Conservation (phyloP, 1,284 basidiomycete genomes). For the Vanrija humicola region DNA sequence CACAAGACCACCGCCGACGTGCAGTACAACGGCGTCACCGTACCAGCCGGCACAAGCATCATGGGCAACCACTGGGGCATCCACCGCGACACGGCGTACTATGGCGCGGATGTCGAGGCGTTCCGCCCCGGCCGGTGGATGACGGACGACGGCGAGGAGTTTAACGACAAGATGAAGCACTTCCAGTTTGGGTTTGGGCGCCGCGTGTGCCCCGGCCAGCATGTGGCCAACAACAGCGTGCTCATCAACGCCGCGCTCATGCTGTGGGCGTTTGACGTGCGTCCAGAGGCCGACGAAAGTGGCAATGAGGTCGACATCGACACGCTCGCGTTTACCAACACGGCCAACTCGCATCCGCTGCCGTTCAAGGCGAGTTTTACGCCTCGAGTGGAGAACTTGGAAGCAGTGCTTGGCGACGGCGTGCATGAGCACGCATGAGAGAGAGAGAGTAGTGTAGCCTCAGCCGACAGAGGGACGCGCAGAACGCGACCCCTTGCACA, state of each 20-base stretch:
- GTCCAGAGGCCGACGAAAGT: neutral
- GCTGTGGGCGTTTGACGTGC: conserved; percentile 44
- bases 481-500: no score
- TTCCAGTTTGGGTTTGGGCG: conserved; percentile 33
- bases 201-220: conserved; percentile 42
- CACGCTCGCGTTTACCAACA: conserved; percentile 19
- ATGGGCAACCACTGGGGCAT: conserved; percentile 21
- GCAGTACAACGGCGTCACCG: conserved; percentile 4
- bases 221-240: conserved; percentile 44
- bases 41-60: neutral
- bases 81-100: conserved; percentile 24
- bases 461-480: no score
- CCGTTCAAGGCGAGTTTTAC: conserved; percentile 14
- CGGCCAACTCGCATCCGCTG: conserved; percentile 20
- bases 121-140: conserved; percentile 28
- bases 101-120: conserved; percentile 22
- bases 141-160: conserved; percentile 6
- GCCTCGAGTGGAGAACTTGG: neutral
- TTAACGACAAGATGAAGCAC: conserved; percentile 18
- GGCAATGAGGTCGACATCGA: conserved; percentile 15
- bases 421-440: no score
- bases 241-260: conserved; percentile 41
- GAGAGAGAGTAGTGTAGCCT: no score
- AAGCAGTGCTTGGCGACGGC: no score
- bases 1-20: conserved; percentile 10